Base-by-base conservation (phyloP, 2,329 filamentous ascomycete species). In the Didymella arachidicola region DNA sequence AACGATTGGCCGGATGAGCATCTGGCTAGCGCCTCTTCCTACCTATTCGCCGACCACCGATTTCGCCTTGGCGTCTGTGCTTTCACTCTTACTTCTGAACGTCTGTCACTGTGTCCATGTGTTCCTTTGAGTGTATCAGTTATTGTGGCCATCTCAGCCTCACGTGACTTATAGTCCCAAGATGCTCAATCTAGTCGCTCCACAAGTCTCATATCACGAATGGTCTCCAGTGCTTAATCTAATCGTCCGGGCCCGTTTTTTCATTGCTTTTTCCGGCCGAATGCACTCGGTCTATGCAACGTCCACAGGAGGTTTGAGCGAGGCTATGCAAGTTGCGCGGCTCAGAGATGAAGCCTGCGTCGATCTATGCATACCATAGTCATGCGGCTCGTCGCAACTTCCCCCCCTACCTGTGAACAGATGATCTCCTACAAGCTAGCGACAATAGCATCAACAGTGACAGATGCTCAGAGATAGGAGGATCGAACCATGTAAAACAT, bases 1-100 rank as follows among this genome's bases (percentile, higher is more conserved):
- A 52, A 46, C 51, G 57, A 51, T 47, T 55, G 51, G 27, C 43
- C 56, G 39, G 54, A 47, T 46, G 45, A 54, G 45, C 50, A 50
- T 54, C 29, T 14, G 45, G 49, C n/a, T 59, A 59, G 50, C 56
- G 56, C 22, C 16, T 19, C 22, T 34, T 25, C 16, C 29, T 38
- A 34, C 16, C 29, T 38, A 34, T 22, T 30, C 25, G 46, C 53
- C 49, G 55, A 53, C 43, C 46, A 16, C 43, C 55, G 43, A 52
- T 50, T 19, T 43, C 30, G 26, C 27, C 36, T 43, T 47, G 38
- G 36, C 44, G 42, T 14, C 29, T 4, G 16, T 7, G 4, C 14
- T 25, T 43, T 27, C 41, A 43, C 39, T 6, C n/a, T 36, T 16
- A n/a, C 32, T 16, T 36, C n/a, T 4, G 7, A 7, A n/a, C 16